Base-by-base conservation (phyloP, 805 yeast genomes). In the Sungouiella thailandica region DNA sequence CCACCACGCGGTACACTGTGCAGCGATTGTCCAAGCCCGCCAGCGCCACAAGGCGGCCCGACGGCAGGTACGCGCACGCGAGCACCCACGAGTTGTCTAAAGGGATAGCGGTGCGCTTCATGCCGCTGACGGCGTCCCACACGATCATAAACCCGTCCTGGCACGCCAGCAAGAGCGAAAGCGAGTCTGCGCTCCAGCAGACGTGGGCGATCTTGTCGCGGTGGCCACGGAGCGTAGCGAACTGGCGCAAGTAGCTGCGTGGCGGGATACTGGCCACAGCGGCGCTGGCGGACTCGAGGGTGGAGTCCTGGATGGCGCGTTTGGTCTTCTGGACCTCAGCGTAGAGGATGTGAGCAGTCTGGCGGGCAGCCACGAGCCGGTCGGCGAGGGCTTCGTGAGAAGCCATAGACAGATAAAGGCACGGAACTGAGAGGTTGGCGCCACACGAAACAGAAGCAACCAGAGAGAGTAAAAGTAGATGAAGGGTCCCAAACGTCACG, bases 1-100 rank as follows among this genome's bases (percentile, higher is more conserved):
- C 25, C 12, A 31, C 32, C 29, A 62, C 42, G 29, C 74, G 66
- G 55, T 85, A 85, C 5, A 88, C 63, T 1, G 90, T 77, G 49
- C 94, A 80, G 18, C 74, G 71, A 52, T 88, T 88, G 40, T 83
- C 89, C 40, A 88, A 65, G 0, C 96, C 96, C 0, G 84, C 96
- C 40, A 82, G 72, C 0, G 94, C 96, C 5, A 81, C 79, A 8
- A 79, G 53, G 28, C 66, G 61, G 1, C 83, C 80, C 33, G 74
- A 70, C 1, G 88, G 86, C 1, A 89, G 74, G 17, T 76, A 71
- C 3, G 81, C 87, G 62, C 94, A 81, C 5, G 83, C 62, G 32
- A 84, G 68, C 1, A 84, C 88, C 84, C 93, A 87, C 28, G 78
- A 82, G 29, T 83, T 83, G 30, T 80, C 86, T 35, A 88, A 60